phyloP scores from a whole-genome alignment of 1,284 basidiomycete genomes.

The Exsudoporus floridanus region DNA sequence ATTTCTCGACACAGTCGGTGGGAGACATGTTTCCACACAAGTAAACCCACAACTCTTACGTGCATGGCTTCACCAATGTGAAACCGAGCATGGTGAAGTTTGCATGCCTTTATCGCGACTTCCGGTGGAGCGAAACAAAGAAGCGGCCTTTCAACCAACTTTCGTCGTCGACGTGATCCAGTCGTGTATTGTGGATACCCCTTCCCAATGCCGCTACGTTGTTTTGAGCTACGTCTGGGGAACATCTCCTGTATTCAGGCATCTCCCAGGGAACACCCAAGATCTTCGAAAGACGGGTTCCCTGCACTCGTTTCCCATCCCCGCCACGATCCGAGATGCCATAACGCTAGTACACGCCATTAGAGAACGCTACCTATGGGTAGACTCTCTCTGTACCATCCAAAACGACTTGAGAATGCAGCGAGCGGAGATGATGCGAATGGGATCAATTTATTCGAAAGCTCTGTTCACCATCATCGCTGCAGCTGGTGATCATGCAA shows the following conservation, averaged over 20 bases:
- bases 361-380: constrained; percentile 27
- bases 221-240: constrained; percentile 27
- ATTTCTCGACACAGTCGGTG: constrained; percentile 13
- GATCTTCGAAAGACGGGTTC: constrained; percentile 10
- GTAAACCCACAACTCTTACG: constrained; percentile 11
- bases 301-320: constrained; percentile 9
- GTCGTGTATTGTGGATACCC: constrained; percentile 18
- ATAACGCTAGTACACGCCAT: constrained; percentile 19
- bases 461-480: constrained; percentile 25
- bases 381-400: constrained; percentile 27
- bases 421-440: constrained; percentile 16
- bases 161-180: constrained; percentile 19
- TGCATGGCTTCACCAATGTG: constrained; percentile 21
- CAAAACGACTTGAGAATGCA: constrained; percentile 22
- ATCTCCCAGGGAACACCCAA: constrained; percentile 13
- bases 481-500: constrained; percentile 18
- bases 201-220: constrained; percentile 21
- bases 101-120: constrained; percentile 6
- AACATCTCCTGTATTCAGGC: constrained; percentile 10
- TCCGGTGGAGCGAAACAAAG: background rate
- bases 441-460: constrained; percentile 21
- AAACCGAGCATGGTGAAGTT: constrained; percentile 8
- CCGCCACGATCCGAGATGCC: constrained; percentile 23
- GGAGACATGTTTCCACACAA: constrained; percentile 11
- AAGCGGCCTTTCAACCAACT: constrained; percentile 10